Conservation (phyloP, 805 yeast genomes). For the Metschnikowia vanudenii region DNA sequence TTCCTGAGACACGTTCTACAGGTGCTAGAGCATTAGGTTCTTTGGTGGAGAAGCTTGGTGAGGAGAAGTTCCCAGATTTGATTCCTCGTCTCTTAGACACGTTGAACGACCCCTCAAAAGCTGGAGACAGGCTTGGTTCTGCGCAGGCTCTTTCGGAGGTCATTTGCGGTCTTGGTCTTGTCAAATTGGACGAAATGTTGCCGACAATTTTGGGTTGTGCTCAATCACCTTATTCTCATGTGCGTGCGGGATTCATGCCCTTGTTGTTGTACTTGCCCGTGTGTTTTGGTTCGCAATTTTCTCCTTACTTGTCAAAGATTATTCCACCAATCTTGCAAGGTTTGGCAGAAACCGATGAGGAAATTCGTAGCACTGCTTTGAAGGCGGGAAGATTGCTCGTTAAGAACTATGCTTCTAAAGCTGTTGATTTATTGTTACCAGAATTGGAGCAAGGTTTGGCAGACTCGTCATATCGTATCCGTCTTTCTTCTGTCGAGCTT, state of each 20-base stretch:
- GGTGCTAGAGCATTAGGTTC: constrained; percentile 98
- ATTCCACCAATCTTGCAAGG: constrained; percentile 93
- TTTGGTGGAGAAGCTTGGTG: constrained; percentile 93
- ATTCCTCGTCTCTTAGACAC: constrained; percentile 77
- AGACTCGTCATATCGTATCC: constrained; percentile 78
- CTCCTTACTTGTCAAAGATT: constrained; percentile 81
- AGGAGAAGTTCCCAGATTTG: constrained; percentile 89
- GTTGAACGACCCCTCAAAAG: constrained; percentile 69
- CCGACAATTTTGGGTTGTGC: constrained; percentile 79
- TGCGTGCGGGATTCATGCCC: constrained; percentile 93
- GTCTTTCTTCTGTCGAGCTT: constrained; percentile 90
- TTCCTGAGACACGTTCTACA: constrained; percentile 93
- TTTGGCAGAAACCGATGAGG: constrained; percentile 85
- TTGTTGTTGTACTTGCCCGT: constrained; percentile 86
- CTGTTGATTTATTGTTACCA: constrained; percentile 89
- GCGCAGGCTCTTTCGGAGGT: constrained; percentile 97
- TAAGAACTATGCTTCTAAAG: constrained; percentile 84
- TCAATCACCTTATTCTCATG: constrained; percentile 58
- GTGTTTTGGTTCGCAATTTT: constrained; percentile 86
- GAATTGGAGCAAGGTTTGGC: constrained; percentile 89
- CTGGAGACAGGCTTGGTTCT: constrained; percentile 93
- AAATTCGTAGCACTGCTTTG: constrained; percentile 82
- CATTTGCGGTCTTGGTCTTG: constrained; percentile 83
- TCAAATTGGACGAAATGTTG: constrained; percentile 82
- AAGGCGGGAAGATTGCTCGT: constrained; percentile 92